Evolutionary conservation across 345 rosid species (phyloP), one percentile per base, ranked within the genome.

Genomic region (Orychophragmus violaceus): DNA sequence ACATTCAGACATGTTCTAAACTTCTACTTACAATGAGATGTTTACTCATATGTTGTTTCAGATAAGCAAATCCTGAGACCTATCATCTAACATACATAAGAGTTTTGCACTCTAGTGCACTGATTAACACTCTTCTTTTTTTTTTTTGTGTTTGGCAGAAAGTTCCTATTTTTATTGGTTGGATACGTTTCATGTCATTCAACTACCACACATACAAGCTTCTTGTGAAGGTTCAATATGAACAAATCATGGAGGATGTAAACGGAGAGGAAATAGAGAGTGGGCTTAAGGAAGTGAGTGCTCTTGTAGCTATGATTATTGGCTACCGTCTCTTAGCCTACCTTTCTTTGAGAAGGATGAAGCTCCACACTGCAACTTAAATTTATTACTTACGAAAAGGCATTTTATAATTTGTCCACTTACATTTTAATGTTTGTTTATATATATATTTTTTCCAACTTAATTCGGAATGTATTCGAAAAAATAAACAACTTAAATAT

Each of bases 141-240:
- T 44, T 32, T 37, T 14, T 49, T 23, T 45, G 5, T n/a, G 49
- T 60, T 44, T 53, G 77, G 82, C 88, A 89, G 95, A 82, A 75
- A 75, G 93, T 89, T 62, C 97, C 94, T 8, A 33, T 77, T 4
- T 93, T 89, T 52, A 80, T 83, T 8, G 75, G 85, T 22, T 89
- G 97, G 97, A 83, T 84, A 61, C 86, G 95, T 50, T 87, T 81
- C 41, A 66, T 93, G 83, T 89, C 98, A 16, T 92, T 93, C 87
- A 93, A 89, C 83, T 89, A 83, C 82, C 96, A 93, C 79, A 92
- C 96, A 27, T 83, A 84, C 66, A 86, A 84, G 87, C 93, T 92
- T 44, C 95, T 92, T 23, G 87, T 87, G 46, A 89, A 87, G 78
- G 94, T 87, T 30, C 98, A 89, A 61, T 86, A 87, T 41, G 78